Percentiles rank a stretch among this genome's conserved stretches.
Evolutionary conservation across 1,284 basidiomycete genomes (phyloP).

Genomic region (Trichosporon ovoides): DNA sequence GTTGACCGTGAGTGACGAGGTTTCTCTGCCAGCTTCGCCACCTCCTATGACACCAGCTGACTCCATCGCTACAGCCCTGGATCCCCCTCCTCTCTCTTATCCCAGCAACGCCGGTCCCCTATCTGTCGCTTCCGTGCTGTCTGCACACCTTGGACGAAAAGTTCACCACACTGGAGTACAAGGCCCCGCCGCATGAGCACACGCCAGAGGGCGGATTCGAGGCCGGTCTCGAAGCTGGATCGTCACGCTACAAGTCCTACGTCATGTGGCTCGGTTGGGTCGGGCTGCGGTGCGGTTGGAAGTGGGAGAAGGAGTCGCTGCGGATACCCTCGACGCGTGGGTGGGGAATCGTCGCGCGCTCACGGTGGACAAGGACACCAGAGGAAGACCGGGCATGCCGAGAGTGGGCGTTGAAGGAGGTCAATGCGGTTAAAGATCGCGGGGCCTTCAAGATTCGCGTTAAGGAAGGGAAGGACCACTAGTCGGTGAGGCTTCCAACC

Average conservation of each 20-base stretch:
- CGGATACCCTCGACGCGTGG: slow-evolving; percentile 66
- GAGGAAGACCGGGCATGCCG: slow-evolving; percentile 30
- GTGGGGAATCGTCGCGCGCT: slow-evolving; percentile 20
- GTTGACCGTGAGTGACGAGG: slow-evolving; percentile 65
- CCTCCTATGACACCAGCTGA: slow-evolving; percentile 1
- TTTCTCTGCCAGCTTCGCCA: too few species aligned
- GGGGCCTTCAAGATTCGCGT: slow-evolving; percentile 41
- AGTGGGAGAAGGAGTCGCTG: slow-evolving; percentile 75
- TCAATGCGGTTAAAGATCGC: slow-evolving; percentile 33
- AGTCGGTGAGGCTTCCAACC: neutral
- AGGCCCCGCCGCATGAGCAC: slow-evolving; percentile 40
- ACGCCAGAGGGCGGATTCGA: slow-evolving; percentile 37
- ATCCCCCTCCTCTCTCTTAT: slow-evolving; percentile 64
- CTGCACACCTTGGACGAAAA: slow-evolving; percentile 48
- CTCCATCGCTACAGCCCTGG: slow-evolving; percentile 57
- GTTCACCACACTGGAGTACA: slow-evolving; percentile 46
- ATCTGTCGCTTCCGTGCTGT: slow-evolving; percentile 89
- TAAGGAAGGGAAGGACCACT: slow-evolving; percentile 46
- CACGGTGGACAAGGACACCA: slow-evolving; percentile 32
- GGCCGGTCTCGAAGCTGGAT: slow-evolving; percentile 53
- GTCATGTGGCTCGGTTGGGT: slow-evolving; percentile 72
- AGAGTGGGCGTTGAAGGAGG: slow-evolving; percentile 40
- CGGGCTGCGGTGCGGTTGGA: slow-evolving; percentile 72
- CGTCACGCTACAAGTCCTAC: slow-evolving; percentile 70
- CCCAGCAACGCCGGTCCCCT: slow-evolving; percentile 60